phyloP scores from a whole-genome alignment of 345 rosid species.

The Euphorbia lathyris region DNA sequence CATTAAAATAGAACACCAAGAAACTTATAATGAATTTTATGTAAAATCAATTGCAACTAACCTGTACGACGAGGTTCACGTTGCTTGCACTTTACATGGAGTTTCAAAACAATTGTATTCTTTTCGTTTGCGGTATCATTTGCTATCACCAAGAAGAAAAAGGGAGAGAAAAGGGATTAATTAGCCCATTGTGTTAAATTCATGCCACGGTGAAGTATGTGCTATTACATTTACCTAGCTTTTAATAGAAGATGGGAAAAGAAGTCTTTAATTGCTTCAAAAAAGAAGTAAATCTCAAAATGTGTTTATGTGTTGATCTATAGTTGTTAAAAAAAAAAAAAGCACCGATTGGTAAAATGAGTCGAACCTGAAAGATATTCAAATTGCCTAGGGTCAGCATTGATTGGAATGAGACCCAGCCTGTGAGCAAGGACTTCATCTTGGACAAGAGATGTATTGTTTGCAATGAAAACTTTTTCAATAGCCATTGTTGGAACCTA shows the following conservation, averaged over 20 bases:
- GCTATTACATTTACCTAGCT: background rate
- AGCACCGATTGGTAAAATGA: background rate
- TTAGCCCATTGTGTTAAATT: background rate
- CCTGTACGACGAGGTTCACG: constrained; percentile 54
- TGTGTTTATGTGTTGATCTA: background rate
- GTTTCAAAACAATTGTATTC: constrained; percentile 92
- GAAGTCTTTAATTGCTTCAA: background rate
- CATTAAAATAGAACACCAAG: background rate
- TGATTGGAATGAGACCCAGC: constrained; percentile 85
- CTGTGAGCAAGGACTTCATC: constrained; percentile 97
- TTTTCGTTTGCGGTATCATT: constrained; percentile 77
- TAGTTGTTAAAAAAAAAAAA: background rate
- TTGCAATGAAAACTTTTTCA: constrained; percentile 83
- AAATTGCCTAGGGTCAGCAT: constrained; percentile 79
- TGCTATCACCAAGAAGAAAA: constrained; percentile 38
- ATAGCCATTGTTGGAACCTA: constrained; percentile 97
- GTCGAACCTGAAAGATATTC: constrained; percentile 73
- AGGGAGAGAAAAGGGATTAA: background rate
- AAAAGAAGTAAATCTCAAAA: background rate
- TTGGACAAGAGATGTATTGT: constrained; percentile 78
- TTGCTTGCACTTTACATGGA: constrained; percentile 57
- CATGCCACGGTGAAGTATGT: background rate
- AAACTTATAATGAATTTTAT: background rate
- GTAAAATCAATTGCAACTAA: constrained; percentile 20
- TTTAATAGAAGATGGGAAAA: background rate